Conservation (phyloP, 2,329 filamentous ascomycete species). For the Talaromyces albobiverticillius region DNA sequence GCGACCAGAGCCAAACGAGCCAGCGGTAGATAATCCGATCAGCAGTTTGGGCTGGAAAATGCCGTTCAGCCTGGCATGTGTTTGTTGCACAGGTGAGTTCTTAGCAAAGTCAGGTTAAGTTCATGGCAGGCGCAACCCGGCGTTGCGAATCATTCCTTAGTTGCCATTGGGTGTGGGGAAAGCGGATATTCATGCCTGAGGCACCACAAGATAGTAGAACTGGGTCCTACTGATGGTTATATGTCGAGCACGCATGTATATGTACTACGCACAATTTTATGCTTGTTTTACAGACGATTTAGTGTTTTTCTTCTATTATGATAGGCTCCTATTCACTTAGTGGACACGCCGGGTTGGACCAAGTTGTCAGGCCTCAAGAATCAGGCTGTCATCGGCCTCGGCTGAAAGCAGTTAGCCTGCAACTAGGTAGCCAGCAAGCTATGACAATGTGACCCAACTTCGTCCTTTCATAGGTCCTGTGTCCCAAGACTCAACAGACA, state of each 20-base stretch:
- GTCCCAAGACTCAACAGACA: background rate
- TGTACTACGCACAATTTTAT: too few species aligned
- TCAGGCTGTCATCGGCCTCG: background rate
- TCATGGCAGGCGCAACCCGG: constrained; percentile 5
- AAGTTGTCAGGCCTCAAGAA: background rate
- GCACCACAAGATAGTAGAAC: too few species aligned
- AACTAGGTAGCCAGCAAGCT: background rate
- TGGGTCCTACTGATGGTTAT: too few species aligned
- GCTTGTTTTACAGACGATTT: too few species aligned
- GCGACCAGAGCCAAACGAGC: background rate
- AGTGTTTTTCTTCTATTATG: too few species aligned
- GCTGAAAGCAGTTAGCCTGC: background rate
- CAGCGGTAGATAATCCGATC: too few species aligned
- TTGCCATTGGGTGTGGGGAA: background rate
- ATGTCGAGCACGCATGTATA: too few species aligned
- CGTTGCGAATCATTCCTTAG: background rate
- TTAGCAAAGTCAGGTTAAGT: constrained; percentile 1
- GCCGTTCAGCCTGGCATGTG: too few species aligned
- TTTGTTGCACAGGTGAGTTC: background rate
- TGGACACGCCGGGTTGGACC: too few species aligned
- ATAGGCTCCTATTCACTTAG: too few species aligned
- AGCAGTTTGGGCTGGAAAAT: background rate
- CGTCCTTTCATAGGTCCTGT: background rate
- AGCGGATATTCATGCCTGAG: background rate
- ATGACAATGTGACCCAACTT: background rate